Conservation (phyloP, 1,284 basidiomycete genomes). For the Exobasidium cylindrosporum region DNA sequence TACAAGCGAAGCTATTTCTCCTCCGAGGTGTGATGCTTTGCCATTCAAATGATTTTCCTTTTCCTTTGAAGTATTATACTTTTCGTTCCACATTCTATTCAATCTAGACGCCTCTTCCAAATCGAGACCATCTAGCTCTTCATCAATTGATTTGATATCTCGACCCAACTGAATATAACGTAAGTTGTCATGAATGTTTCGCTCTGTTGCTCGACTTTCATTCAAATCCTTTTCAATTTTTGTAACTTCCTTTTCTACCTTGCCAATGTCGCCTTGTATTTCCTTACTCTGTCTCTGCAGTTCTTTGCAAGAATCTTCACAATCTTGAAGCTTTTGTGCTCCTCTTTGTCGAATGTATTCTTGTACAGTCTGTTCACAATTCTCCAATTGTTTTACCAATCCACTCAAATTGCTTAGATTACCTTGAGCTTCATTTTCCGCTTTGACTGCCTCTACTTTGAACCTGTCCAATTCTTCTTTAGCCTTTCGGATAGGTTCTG, state of each 20-base stretch:
- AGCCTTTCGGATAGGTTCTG: conserved; percentile 68
- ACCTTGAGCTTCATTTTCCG: conserved; percentile 61
- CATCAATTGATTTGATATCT: conserved; percentile 68
- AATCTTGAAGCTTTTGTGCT: conserved; percentile 29
- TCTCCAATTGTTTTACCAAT: conserved; percentile 36
- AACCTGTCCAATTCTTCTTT: conserved; percentile 64
- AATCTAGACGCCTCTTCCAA: conserved; percentile 35
- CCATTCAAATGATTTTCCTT: conserved; percentile 69
- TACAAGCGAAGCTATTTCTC: conserved; percentile 41
- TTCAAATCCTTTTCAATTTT: conserved; percentile 53
- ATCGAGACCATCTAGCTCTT: conserved; percentile 64
- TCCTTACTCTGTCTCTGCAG: conserved; percentile 39
- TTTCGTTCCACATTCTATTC: conserved; percentile 74
- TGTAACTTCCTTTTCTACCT: conserved; percentile 29
- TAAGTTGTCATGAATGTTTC: conserved; percentile 80
- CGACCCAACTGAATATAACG: conserved; percentile 70
- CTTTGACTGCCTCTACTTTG: conserved; percentile 62
- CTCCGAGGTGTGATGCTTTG: conserved; percentile 60
- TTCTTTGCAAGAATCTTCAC: conserved; percentile 36
- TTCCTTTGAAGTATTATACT: conserved; percentile 70
- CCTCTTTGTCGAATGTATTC: conserved; percentile 29
- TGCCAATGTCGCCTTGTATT: conserved; percentile 27
- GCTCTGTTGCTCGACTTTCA: conserved; percentile 54
- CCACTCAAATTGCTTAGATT: conserved; percentile 24
- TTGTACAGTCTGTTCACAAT: conserved; percentile 25